Evolutionary conservation across 2,329 filamentous ascomycete genomes (phyloP).

Genomic region (Scedosporium minutisporum): DNA sequence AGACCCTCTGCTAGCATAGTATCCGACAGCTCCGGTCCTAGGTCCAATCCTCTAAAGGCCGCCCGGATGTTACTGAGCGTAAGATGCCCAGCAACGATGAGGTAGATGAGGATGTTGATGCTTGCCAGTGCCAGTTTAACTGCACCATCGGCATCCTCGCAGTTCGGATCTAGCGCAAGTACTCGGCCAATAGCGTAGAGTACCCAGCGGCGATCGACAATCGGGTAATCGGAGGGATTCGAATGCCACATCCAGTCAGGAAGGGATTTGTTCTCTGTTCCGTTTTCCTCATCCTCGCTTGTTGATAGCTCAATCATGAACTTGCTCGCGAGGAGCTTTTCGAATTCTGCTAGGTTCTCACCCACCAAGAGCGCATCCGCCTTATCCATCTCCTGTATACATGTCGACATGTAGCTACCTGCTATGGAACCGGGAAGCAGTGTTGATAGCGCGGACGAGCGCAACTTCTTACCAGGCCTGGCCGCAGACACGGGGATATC

Average conservation of each 20-base stretch:
- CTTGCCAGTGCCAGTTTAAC: conserved; percentile 29
- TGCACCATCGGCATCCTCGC: conserved; percentile 21
- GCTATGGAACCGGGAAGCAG: conserved; percentile 40
- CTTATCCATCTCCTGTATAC: conserved; percentile 30
- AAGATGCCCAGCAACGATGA: conserved; percentile 50
- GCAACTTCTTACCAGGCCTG: background rate
- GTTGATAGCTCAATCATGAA: conserved; percentile 32
- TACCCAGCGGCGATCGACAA: conserved; percentile 56
- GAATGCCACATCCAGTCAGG: conserved; percentile 43
- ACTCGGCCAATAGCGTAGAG: conserved; percentile 53
- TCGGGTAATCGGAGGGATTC: conserved; percentile 34
- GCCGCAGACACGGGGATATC: conserved; percentile 14
- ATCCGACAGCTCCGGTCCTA: conserved; percentile 31
- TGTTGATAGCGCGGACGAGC: conserved; percentile 19
- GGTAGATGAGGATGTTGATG: conserved; percentile 47
- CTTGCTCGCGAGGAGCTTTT: conserved; percentile 37
- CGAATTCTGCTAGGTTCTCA: conserved; percentile 38
- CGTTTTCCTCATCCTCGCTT: conserved; percentile 11
- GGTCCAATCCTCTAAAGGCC: conserved; percentile 41
- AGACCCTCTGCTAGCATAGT: conserved; percentile 47
- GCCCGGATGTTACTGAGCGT: conserved; percentile 49
- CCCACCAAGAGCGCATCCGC: conserved; percentile 38
- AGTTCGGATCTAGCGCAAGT: conserved; percentile 42
- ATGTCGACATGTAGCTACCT: conserved; percentile 37
- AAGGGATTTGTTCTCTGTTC: conserved; percentile 15